These are phyloP conservation scores for Penicillium sp. DNA, from an alignment of 2,329 filamentous ascomycete genomes.

Conservation along the genomic window DNA sequence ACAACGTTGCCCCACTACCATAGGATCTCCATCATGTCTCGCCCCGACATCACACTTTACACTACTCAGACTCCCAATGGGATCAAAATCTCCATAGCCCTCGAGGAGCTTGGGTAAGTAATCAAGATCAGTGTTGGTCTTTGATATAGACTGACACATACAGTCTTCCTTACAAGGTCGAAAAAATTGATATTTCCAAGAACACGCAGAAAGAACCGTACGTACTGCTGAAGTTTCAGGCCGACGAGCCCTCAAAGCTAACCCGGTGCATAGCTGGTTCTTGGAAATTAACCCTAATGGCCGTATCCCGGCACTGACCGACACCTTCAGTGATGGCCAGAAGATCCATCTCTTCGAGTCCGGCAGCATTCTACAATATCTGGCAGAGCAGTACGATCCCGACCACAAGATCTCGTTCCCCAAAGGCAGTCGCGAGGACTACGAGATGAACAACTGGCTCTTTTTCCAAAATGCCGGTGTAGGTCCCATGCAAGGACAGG, in stretches of 20 bases:
- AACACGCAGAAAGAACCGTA: slow-evolving; percentile 76
- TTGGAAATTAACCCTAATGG: slow-evolving; percentile 91
- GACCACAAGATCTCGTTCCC: slow-evolving; percentile 85
- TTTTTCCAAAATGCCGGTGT: slow-evolving; percentile 80
- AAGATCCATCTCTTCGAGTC: slow-evolving; percentile 80
- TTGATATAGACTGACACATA: slow-evolving; percentile 19
- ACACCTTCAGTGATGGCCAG: slow-evolving; percentile 74
- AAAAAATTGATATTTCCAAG: slow-evolving; percentile 71
- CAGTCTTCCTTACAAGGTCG: slow-evolving; percentile 73
- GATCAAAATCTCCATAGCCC: slow-evolving; percentile 82
- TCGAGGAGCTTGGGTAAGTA: slow-evolving; percentile 76
- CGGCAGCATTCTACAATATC: slow-evolving; percentile 81
- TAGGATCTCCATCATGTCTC: slow-evolving; percentile 31
- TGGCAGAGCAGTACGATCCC: slow-evolving; percentile 78
- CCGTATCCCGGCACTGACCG: slow-evolving; percentile 84
- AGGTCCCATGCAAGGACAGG: slow-evolving; percentile 82
- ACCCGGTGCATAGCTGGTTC: slow-evolving; percentile 65
- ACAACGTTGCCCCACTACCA: too few relatives aligned
- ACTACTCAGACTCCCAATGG: slow-evolving; percentile 85
- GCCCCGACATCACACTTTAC: slow-evolving; percentile 76
- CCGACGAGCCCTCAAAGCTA: slow-evolving; percentile 4
- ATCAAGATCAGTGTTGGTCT: background rate
- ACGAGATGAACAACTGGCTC: slow-evolving; percentile 79
- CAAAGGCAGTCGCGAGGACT: slow-evolving; percentile 71
- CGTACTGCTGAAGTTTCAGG: slow-evolving; percentile 4